Percentiles rank a stretch among this genome's conserved stretches.
These are phyloP conservation scores for Secale cereale DNA, from an alignment of 176 grass and related monocot species.

Conservation along the genomic window DNA sequence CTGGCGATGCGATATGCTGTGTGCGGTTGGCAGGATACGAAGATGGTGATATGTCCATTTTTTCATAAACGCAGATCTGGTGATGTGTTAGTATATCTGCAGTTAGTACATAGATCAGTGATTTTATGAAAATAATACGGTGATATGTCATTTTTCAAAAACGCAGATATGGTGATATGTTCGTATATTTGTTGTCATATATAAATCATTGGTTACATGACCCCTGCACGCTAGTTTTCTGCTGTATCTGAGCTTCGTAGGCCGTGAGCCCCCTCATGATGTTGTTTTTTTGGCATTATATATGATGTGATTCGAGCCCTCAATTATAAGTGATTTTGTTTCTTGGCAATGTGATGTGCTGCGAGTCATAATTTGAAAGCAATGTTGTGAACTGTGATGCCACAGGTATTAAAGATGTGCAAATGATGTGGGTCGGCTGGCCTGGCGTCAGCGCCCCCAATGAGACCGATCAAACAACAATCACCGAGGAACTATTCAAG, in stretches of 20 bases:
- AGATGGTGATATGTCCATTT: slow-evolving; percentile 14
- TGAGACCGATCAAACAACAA: too few relatives aligned
- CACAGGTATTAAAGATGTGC: slow-evolving; percentile 76
- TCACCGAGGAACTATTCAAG: too few relatives aligned
- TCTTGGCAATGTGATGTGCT: too few relatives aligned
- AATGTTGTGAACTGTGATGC: not conserved
- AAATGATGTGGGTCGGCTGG: slow-evolving; percentile 92
- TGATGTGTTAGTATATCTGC: not conserved
- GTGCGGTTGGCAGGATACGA: slow-evolving; percentile 22
- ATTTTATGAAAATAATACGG: not conserved
- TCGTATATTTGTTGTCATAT: too few relatives aligned
- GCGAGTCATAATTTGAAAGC: not conserved
- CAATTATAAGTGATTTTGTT: not conserved
- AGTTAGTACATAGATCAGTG: not conserved
- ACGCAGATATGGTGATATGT: too few relatives aligned
- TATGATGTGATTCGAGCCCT: not conserved
- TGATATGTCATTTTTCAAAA: too few relatives aligned
- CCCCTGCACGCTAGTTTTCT: too few relatives aligned
- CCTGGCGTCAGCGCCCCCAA: slow-evolving; percentile 70
- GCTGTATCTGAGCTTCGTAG: too few relatives aligned
- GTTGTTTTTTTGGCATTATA: too few relatives aligned
- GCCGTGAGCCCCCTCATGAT: too few relatives aligned
- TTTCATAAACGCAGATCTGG: slow-evolving; percentile 6
- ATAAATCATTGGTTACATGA: too few relatives aligned
- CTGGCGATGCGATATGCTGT: too few relatives aligned